phyloP scores from a whole-genome alignment of 208 protist species.

The Borovskyia barvae region DNA sequence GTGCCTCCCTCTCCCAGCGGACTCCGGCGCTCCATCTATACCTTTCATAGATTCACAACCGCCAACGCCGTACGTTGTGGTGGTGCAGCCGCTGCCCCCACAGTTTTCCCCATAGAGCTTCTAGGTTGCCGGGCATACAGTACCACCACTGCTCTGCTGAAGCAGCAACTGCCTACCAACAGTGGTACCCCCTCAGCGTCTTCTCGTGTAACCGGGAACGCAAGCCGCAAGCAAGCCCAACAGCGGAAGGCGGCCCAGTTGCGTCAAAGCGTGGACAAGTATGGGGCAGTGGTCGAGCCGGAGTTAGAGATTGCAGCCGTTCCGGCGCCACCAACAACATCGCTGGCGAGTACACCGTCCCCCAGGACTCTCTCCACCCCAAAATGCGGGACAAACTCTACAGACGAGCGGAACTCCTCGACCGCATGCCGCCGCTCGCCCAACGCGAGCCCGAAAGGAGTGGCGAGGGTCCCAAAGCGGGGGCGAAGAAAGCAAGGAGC shows the following conservation, averaged over 20 bases:
- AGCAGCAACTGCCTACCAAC: constrained; percentile 27
- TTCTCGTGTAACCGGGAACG: neutral
- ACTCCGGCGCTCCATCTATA: constrained; percentile 2
- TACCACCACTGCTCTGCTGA: constrained; percentile 13
- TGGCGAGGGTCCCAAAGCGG: too few relatives aligned
- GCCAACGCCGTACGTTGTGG: neutral
- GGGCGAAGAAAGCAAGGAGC: too few relatives aligned
- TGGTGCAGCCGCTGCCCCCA: neutral
- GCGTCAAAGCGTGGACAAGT: too few relatives aligned
- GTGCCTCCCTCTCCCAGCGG: neutral
- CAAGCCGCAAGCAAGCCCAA: constrained; percentile 7
- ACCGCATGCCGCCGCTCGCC: too few relatives aligned
- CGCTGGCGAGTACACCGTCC: too few relatives aligned
- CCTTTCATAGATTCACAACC: constrained; percentile 21
- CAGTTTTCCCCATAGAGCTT: constrained; percentile 4
- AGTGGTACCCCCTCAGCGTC: constrained; percentile 7
- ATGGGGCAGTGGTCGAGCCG: constrained; percentile 7
- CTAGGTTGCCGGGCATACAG: constrained; percentile 8
- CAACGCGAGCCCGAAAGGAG: too few relatives aligned
- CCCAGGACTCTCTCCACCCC: too few relatives aligned
- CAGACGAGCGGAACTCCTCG: too few relatives aligned
- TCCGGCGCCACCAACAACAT: too few relatives aligned
- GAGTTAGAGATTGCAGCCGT: constrained; percentile 1
- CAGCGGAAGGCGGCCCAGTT: neutral
- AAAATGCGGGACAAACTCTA: too few relatives aligned